phyloP scores from a whole-genome alignment of 768 basidiomycete species.

The Goffeauzyma gilvescens region DNA sequence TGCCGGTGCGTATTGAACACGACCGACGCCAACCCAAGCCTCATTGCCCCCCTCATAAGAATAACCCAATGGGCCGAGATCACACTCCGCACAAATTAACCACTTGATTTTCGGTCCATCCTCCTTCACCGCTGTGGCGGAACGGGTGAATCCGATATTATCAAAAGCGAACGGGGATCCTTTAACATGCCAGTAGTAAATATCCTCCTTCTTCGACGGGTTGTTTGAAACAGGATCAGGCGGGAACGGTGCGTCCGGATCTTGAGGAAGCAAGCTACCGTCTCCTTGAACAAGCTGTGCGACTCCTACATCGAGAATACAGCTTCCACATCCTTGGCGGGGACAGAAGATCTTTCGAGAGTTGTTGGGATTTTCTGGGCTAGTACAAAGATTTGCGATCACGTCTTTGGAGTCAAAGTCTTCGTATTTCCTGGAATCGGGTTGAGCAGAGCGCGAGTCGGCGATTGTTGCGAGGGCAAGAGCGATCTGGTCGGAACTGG shows the following conservation, averaged over 20 bases:
- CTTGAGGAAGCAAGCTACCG: too few relatives aligned
- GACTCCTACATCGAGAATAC: constrained; percentile 20
- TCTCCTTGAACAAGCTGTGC: too few relatives aligned
- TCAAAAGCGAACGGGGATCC: constrained; percentile 30
- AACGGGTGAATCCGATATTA: constrained; percentile 32
- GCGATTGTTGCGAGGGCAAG: too few relatives aligned
- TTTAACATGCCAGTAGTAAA: constrained; percentile 22
- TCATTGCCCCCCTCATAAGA: constrained; percentile 29
- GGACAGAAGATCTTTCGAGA: constrained; percentile 24
- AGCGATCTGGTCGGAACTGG: too few relatives aligned
- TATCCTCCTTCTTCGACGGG: background rate
- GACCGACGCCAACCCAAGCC: constrained; percentile 26
- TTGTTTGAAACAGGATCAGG: constrained; percentile 2
- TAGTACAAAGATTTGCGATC: too few relatives aligned
- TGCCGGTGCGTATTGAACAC: constrained; percentile 23
- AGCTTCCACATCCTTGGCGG: constrained; percentile 25
- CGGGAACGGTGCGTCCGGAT: constrained; percentile 19
- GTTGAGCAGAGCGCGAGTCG: too few relatives aligned
- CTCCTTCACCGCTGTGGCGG: constrained; percentile 1
- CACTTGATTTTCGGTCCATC: constrained; percentile 24
- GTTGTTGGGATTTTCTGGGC: constrained; percentile 9
- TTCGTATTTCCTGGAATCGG: too few relatives aligned
- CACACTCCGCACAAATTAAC: constrained; percentile 33
- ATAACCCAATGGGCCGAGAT: constrained; percentile 33
- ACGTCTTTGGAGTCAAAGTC: too few relatives aligned